Evolutionary conservation across 2,329 filamentous ascomycete species (phyloP), one percentile per base, ranked within the genome.

Genomic region (Claviceps sp.): DNA sequence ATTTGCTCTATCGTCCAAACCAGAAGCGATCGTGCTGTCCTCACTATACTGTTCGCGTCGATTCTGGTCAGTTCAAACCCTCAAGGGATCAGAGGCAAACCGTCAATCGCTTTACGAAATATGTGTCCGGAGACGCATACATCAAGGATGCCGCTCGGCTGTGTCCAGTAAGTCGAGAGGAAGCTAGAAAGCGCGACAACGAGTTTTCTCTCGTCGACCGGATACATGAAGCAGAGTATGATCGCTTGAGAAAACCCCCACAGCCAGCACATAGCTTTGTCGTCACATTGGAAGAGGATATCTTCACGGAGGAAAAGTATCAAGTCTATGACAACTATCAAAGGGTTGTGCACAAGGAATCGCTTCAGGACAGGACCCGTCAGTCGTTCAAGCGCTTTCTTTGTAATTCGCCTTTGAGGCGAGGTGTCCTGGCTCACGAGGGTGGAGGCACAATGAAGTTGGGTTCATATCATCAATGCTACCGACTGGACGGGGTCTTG

Each of bases 1-100:
- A 70, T 30, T 72, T 89, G 8, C 71, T 93, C 48, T 93, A 93
- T 67, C 81, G 87, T 55, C 87, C 87, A 14, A 85, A 93, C 65
- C 82, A 88, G 60, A 77, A 77, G 54, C 75, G 82, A 52, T 87
- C 89, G 55, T 98, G 93, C 62, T 98, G 93, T 66, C 89, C 90
- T 45, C 89, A 96, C 63, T 97, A 91, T 65, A 89, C 86, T 1
- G 82, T 93, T 51, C 81, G 86, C 47, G 72, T 90, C 20, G 84
- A 88, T 60, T 79, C 81, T 24, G 65, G 71, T 47, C 69, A 74
- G 41, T 87, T 86, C 67, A 81, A 78, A 57, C 73, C 86, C 5
- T 76, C 79, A 30, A 81, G 79, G 63, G 82, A 88, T 60, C 88
- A 93, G 61, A 75, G 87, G 40, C 84, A 89, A 62, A 75, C 84